Evolutionary conservation across 2,329 filamentous ascomycete genomes (phyloP).

Genomic region (Hymenoscyphus linearis): DNA sequence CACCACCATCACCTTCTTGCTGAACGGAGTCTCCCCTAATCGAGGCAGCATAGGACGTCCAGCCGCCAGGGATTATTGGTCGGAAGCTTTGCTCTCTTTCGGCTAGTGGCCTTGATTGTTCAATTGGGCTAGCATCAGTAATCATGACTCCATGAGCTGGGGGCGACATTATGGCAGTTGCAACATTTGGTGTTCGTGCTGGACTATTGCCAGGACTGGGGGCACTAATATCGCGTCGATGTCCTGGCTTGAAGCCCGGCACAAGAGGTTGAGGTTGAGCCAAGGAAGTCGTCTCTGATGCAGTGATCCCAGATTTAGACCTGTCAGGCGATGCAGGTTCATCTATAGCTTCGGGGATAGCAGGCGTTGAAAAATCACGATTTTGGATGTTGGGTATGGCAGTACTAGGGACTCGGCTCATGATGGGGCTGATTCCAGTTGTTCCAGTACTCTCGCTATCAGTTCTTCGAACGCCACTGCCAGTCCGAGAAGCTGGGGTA

Average conservation of each 20-base stretch:
- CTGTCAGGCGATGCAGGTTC: constrained; percentile 24
- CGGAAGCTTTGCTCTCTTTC: constrained; percentile 28
- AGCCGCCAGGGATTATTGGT: constrained; percentile 29
- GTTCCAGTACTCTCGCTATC: constrained; percentile 54
- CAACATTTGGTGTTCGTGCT: constrained; percentile 51
- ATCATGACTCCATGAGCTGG: constrained; percentile 41
- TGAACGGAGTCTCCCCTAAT: constrained; percentile 13
- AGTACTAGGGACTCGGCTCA: constrained; percentile 47
- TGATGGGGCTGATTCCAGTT: constrained; percentile 55
- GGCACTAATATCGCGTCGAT: constrained; percentile 52
- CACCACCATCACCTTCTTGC: background rate
- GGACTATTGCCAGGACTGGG: constrained; percentile 56
- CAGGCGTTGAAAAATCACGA: constrained; percentile 41
- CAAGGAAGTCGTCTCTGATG: constrained; percentile 9
- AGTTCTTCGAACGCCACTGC: constrained; percentile 48
- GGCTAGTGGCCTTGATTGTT: constrained; percentile 16
- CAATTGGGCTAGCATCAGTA: constrained; percentile 27
- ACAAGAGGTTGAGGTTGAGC: constrained; percentile 9
- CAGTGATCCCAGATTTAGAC: background rate
- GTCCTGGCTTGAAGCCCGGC: constrained; percentile 44
- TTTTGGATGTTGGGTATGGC: constrained; percentile 28
- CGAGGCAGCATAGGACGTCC: constrained; percentile 30
- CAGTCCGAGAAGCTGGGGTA: constrained; percentile 43
- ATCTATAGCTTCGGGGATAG: constrained; percentile 48
- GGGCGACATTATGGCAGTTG: constrained; percentile 35